Conservation (phyloP, 2,329 filamentous ascomycete genomes). For the Ciborinia camelliae region DNA sequence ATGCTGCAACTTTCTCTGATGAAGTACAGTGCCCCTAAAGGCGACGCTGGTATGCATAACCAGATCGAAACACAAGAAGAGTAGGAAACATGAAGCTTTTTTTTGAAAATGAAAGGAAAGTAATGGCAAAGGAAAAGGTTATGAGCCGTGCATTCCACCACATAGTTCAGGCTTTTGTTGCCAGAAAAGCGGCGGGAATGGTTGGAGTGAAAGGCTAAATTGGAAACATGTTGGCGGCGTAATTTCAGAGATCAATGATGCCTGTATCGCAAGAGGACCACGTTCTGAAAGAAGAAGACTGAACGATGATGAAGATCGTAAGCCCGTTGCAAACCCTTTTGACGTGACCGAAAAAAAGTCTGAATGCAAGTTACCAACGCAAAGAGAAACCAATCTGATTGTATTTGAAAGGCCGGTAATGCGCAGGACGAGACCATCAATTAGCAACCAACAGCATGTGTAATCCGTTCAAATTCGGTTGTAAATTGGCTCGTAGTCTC, state of each 20-base stretch:
- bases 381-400: neutral
- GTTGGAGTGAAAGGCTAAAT: neutral
- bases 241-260: neutral
- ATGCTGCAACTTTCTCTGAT: constrained; percentile 12
- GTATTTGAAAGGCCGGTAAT: too few relatives aligned
- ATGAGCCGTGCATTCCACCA: neutral
- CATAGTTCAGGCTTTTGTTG: neutral
- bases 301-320: neutral
- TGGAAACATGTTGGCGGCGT: too few relatives aligned
- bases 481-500: neutral
- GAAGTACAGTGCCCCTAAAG: constrained; percentile 7
- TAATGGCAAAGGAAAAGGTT: neutral
- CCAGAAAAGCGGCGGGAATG: too few relatives aligned
- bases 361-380: neutral
- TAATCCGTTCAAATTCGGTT: neutral
- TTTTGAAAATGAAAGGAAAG: neutral
- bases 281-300: neutral
- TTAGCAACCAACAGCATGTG: neutral
- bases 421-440: neutral
- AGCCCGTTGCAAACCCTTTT: neutral
- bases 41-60: neutral
- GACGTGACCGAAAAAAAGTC: neutral
- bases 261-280: neutral
- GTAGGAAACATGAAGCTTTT: neutral
- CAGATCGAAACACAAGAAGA: constrained; percentile 5